phyloP scores from a whole-genome alignment of 176 grass and related monocot species.

The Eragrostis curvula region DNA sequence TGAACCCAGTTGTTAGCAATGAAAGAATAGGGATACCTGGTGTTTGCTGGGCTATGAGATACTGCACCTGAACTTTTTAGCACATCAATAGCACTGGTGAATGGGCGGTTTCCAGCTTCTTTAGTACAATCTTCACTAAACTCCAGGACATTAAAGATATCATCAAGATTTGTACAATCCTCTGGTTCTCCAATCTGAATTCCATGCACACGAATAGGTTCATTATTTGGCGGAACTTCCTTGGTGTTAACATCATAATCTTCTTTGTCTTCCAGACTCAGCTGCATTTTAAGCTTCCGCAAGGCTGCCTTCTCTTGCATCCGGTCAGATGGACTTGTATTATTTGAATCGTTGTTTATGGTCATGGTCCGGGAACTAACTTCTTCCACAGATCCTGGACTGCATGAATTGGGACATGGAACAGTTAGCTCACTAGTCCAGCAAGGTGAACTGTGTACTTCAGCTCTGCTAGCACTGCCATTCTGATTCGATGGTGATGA shows the following conservation, averaged over 20 bases:
- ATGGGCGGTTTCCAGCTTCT: conserved; percentile 28
- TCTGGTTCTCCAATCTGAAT: conserved; percentile 43
- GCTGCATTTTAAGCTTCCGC: conserved; percentile 48
- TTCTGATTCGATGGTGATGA: conserved; percentile 54
- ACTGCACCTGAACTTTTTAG: conserved; percentile 68
- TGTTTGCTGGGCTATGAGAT: conserved; percentile 1
- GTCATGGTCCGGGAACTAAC: conserved; percentile 64
- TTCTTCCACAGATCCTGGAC: conserved; percentile 73
- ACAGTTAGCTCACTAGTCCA: conserved; percentile 52
- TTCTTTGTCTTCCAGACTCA: conserved; percentile 64
- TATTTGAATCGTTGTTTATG: conserved; percentile 36
- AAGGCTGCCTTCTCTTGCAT: conserved; percentile 45
- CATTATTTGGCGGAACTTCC: conserved; percentile 39
- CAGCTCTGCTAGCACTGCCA: conserved; percentile 42
- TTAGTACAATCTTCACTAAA: conserved; percentile 35
- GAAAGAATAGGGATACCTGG: conserved; percentile 9
- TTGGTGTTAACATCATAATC: neutral
- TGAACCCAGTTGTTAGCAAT: conserved; percentile 36
- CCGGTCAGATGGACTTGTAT: conserved; percentile 46
- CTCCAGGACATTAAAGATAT: conserved; percentile 43
- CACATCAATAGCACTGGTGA: conserved; percentile 56
- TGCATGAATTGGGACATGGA: conserved; percentile 47
- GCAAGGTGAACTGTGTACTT: conserved; percentile 51
- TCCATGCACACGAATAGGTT: neutral
- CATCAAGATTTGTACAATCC: conserved; percentile 33